Base-by-base conservation (phyloP, 805 yeast species). In the Pichia nakasei region DNA sequence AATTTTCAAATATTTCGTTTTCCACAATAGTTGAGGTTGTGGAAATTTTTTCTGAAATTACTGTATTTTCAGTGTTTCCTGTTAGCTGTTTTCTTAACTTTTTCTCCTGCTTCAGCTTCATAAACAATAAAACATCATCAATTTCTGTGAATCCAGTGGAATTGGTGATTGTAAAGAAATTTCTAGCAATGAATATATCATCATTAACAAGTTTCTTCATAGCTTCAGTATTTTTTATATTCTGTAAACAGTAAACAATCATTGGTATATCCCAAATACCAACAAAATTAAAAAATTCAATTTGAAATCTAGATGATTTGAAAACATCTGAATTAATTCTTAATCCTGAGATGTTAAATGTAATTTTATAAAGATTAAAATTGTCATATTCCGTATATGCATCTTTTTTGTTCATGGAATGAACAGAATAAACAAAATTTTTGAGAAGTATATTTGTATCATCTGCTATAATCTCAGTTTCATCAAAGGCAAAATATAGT, bases 101-200 rank as follows among this genome's bases (percentile, higher is more conserved):
- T 7, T 19, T 39, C 22, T 31, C 3, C 9, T 8, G 8, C 17
- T 33, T 24, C 7, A 36, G 6, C 6, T 36, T 27, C n/a, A 18
- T 31, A 3, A 41, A 29, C 1, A 19, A 7, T 3, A 45, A 9
- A 1, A 52, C 12, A 39, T 56, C 59, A 27, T 50, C 48, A 7
- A 58, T 15, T 15, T 49, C 33, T 7, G 53, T 36, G 19, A 45
- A 46, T 6, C 49, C 4, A 4, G 55, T 45, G 11, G 52, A 32
- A 21, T 52, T 52, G 12, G 56, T 51, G 13, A 52, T 24, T 5
- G 59, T 47, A 5, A 57, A 20, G 19, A 53, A 52, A 7, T 54
- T 51, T 39, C 51, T 52, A 12, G 55, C 45, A 39, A 58, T 36
- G 26, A 52, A 56, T 9, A 51, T 20, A 22, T 52, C 54, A 9